phyloP scores from a whole-genome alignment of 2,329 filamentous ascomycete genomes.

The Lachnellula cervina region DNA sequence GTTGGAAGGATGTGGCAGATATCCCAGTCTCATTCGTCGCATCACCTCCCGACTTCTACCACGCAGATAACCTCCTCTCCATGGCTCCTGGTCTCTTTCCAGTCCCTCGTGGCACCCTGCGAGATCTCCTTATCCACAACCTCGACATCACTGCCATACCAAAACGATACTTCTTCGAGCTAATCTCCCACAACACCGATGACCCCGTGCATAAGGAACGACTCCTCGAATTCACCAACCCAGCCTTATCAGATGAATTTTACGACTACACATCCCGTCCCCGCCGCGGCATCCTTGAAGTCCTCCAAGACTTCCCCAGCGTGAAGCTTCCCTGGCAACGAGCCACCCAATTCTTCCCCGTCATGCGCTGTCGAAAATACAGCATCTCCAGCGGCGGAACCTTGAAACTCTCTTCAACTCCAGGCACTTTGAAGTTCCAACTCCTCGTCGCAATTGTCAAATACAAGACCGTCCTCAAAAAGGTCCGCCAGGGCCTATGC shows the following conservation, averaged over 20 bases:
- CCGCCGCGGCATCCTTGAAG: slow-evolving; percentile 84
- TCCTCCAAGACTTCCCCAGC: slow-evolving; percentile 82
- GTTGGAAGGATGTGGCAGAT: slow-evolving; percentile 72
- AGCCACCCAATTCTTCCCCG: slow-evolving; percentile 68
- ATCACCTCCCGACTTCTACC: slow-evolving; percentile 12
- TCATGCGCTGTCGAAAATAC: slow-evolving; percentile 85
- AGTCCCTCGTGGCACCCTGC: slow-evolving; percentile 46
- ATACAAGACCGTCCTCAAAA: slow-evolving; percentile 82
- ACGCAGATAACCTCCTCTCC: slow-evolving; percentile 33
- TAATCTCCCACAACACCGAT: slow-evolving; percentile 69
- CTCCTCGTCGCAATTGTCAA: slow-evolving; percentile 84
- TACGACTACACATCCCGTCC: slow-evolving; percentile 94
- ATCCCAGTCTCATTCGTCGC: slow-evolving; percentile 51
- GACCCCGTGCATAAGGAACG: slow-evolving; percentile 73
- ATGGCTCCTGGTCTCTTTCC: slow-evolving; percentile 32
- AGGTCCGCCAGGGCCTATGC: slow-evolving; percentile 80
- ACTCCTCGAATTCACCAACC: slow-evolving; percentile 75
- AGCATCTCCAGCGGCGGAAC: slow-evolving; percentile 76
- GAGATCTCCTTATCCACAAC: slow-evolving; percentile 72
- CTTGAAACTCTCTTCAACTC: slow-evolving; percentile 18
- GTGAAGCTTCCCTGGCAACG: slow-evolving; percentile 76
- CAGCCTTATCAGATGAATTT: slow-evolving; percentile 80
- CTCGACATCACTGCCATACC: slow-evolving; percentile 89
- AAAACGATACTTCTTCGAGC: slow-evolving; percentile 76
- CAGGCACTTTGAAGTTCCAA: slow-evolving; percentile 50